Conservation (phyloP, 345 rosid genomes). For the Nasturtium officinale region DNA sequence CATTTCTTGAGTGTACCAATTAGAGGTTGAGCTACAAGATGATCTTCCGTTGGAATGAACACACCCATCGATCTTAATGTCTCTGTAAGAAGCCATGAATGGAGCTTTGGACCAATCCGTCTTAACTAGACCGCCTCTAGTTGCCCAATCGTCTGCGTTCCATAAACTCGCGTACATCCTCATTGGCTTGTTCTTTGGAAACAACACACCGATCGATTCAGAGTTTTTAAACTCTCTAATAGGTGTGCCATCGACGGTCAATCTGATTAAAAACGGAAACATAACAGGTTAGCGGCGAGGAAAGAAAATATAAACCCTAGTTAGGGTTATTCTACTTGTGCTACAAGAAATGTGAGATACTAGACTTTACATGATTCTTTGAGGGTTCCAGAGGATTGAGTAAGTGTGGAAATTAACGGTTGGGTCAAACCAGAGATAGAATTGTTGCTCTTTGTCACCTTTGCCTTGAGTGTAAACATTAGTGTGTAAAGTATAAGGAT, state of each 20-base stretch:
- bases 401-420: slow-evolving; percentile 44
- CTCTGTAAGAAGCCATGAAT: slow-evolving; percentile 47
- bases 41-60: slow-evolving; percentile 37
- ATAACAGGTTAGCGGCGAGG: neutral
- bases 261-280: slow-evolving; percentile 27
- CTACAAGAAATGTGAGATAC: slow-evolving; percentile 1
- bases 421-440: slow-evolving; percentile 51
- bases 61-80: slow-evolving; percentile 47
- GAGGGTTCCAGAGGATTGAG: slow-evolving; percentile 53
- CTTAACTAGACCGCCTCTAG: slow-evolving; percentile 63
- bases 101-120: slow-evolving; percentile 63
- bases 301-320: neutral
- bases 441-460: slow-evolving; percentile 52
- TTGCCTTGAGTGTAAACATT: slow-evolving; percentile 48
- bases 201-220: slow-evolving; percentile 53
- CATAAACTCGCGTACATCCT: slow-evolving; percentile 58
- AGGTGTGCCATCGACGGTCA: slow-evolving; percentile 58
- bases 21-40: slow-evolving; percentile 37
- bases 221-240: slow-evolving; percentile 64
- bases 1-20: slow-evolving; percentile 51
- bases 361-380: slow-evolving; percentile 43
- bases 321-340: slow-evolving; percentile 9
- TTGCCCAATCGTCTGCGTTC: slow-evolving; percentile 72
- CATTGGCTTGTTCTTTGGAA: slow-evolving; percentile 67
- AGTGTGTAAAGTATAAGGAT: slow-evolving; percentile 50